phyloP scores from a whole-genome alignment of 2,329 filamentous ascomycete genomes.

The Nectriaceae sp. region DNA sequence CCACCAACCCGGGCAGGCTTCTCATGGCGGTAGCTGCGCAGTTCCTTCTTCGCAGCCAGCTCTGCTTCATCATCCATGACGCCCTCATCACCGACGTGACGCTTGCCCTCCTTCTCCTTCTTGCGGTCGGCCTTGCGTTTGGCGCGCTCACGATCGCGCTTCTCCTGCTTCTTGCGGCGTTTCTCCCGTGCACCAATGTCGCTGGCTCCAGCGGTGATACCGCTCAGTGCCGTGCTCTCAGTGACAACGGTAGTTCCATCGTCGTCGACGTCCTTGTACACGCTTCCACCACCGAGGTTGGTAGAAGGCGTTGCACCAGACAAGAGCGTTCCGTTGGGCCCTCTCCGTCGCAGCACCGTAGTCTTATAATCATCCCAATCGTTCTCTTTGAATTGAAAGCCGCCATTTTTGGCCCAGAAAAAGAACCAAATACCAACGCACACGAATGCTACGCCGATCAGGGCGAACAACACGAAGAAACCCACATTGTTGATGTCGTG shows the following conservation, averaged over 20 bases:
- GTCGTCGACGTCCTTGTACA: constrained; percentile 70
- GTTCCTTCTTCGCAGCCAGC: constrained; percentile 64
- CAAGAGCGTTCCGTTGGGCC: constrained; percentile 84
- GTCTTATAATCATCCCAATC: constrained; percentile 99
- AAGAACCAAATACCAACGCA: constrained; percentile 90
- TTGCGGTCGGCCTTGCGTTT: constrained; percentile 32
- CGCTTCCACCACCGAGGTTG: constrained; percentile 82
- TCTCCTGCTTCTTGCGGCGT: constrained; percentile 54
- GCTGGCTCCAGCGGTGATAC: constrained; percentile 59
- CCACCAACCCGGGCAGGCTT: constrained; percentile 85
- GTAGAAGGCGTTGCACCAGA: constrained; percentile 82
- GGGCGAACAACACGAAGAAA: constrained; percentile 82
- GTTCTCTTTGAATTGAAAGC: constrained; percentile 79
- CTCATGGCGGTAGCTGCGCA: constrained; percentile 84
- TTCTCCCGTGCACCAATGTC: constrained; percentile 58
- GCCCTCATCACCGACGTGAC: constrained; percentile 59
- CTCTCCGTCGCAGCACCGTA: constrained; percentile 85
- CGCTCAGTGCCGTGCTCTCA: constrained; percentile 48
- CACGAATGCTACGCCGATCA: constrained; percentile 79
- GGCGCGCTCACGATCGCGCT: constrained; percentile 42
- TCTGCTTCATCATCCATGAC: constrained; percentile 66
- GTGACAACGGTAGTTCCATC: constrained; percentile 49
- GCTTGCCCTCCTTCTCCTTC: constrained; percentile 45
- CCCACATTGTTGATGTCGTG: constrained; percentile 65
- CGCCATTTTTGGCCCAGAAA: constrained; percentile 96